A percentile compares a stretch with the other conserved stretches of the same genome.
phyloP scores from a whole-genome alignment of 1,284 basidiomycete species.

The Trichosporon asahii region DNA sequence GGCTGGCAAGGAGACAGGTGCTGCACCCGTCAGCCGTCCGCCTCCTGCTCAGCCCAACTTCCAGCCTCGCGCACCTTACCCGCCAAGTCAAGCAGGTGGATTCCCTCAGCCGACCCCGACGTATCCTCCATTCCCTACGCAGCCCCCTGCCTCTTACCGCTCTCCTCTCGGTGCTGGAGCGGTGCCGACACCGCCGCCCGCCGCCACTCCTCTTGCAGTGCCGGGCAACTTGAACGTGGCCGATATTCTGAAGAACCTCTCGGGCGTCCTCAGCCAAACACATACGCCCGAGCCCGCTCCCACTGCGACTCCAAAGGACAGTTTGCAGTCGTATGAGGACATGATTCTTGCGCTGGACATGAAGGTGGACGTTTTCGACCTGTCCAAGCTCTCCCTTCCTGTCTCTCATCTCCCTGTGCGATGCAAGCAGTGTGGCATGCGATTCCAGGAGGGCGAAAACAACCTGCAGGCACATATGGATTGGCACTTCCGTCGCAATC shows the following conservation, averaged over 20 bases:
- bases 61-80: constrained; percentile 39
- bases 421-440: constrained; percentile 90
- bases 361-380: constrained; percentile 66
- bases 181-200: constrained; percentile 25
- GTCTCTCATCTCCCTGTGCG: constrained; percentile 72
- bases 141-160: constrained; percentile 18
- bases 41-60: constrained; percentile 34
- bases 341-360: constrained; percentile 67
- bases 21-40: constrained; percentile 29
- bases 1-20: constrained; percentile 45
- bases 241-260: constrained; percentile 43
- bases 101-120: constrained; percentile 10
- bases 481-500: constrained; percentile 94
- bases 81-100: constrained; percentile 13
- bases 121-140: background rate
- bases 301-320: constrained; percentile 46
- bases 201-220: constrained; percentile 13
- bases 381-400: constrained; percentile 65
- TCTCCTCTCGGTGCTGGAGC: constrained; percentile 25
- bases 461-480: constrained; percentile 86
- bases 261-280: constrained; percentile 54
- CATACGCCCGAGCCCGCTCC: constrained; percentile 53
- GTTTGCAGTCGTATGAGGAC: constrained; percentile 65
- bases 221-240: constrained; percentile 32
- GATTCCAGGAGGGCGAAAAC: constrained; percentile 74